These are phyloP conservation scores for Cryphonectria nitschkei DNA, from an alignment of 2,329 filamentous ascomycete genomes.

Conservation along the genomic window DNA sequence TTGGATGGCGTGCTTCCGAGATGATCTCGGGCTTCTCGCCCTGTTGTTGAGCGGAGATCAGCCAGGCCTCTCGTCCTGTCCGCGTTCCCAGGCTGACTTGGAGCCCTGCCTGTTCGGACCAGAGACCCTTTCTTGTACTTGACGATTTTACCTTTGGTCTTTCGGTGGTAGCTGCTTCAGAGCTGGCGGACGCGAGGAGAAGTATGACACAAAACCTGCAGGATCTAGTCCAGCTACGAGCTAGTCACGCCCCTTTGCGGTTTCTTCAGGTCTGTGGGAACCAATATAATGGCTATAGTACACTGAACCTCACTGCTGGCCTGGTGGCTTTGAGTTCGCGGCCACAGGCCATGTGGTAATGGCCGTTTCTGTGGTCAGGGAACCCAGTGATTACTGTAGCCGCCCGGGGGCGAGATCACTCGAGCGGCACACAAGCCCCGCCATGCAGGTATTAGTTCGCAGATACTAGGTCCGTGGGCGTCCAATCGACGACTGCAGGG, in stretches of 20 bases:
- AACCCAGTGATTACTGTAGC: neutral
- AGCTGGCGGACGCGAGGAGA: neutral
- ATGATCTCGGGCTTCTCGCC: neutral
- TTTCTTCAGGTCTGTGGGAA: neutral
- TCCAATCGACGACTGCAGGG: conserved; percentile 1
- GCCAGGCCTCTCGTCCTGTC: neutral
- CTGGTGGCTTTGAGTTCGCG: neutral
- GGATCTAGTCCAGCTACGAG: neutral
- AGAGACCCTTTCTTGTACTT: neutral
- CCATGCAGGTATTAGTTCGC: neutral
- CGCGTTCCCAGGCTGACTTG: neutral
- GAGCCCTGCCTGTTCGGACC: neutral
- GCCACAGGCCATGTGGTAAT: neutral
- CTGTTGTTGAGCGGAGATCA: neutral
- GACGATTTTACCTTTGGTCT: neutral
- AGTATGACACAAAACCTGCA: neutral
- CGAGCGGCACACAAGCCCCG: neutral
- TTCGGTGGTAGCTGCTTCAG: conserved; percentile 2
- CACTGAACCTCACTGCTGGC: neutral
- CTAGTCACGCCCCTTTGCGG: neutral
- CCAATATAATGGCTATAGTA: neutral
- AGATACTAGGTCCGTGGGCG: neutral
- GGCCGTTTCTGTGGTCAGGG: neutral
- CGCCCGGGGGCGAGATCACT: neutral
- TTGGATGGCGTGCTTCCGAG: neutral